Base-by-base conservation (phyloP, 257 asterid genomes). In the Gentiana dahurica region DNA sequence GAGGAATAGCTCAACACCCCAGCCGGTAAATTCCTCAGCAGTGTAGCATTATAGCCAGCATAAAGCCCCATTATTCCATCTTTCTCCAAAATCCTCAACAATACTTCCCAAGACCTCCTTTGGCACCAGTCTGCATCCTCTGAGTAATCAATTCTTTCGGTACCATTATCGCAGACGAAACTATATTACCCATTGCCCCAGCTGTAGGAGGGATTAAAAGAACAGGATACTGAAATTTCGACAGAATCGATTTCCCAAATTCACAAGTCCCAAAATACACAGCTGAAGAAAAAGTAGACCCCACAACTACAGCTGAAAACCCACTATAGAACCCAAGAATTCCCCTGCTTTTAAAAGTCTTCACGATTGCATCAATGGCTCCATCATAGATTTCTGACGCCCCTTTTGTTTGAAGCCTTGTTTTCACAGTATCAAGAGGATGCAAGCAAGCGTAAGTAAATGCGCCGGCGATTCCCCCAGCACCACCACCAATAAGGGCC, bases 121-220 rank as follows among this genome's bases (percentile, higher is more conserved):
- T 15, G 24, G 24, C 24, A 15, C 24, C 24, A 15, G 24, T 15
- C 24, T 15, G 24, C 24, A 15, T 15, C 24, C 24, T 15, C 24
- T 15, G 24, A 15, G 24, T 15, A 15, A 15, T 15, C 24, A 15
- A 15, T 15, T 15, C 24, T 15, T 15, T 15, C 24, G 24, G 24
- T 15, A 15, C 24, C 24, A 15, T 15, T 15, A 15, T 15, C 24
- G 24, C 24, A 15, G 24, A 15, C 24, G 24, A 91, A 15, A 83
- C 78, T 1, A 91, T 81, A 62, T 91, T 91, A 63, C 98, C 98
- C 98, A 88, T 91, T 3, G 97, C 98, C 55, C 98, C 97, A 53
- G 98, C 97, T 52, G 94, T 81, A 0, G 98, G 98, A 61, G 98
- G 98, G 61, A 91, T 91, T 71, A 91, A 64, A 50, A 91, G 48